phyloP scores from a whole-genome alignment of 495 filamentous ascomycete species.

The Neurospora sp. region DNA sequence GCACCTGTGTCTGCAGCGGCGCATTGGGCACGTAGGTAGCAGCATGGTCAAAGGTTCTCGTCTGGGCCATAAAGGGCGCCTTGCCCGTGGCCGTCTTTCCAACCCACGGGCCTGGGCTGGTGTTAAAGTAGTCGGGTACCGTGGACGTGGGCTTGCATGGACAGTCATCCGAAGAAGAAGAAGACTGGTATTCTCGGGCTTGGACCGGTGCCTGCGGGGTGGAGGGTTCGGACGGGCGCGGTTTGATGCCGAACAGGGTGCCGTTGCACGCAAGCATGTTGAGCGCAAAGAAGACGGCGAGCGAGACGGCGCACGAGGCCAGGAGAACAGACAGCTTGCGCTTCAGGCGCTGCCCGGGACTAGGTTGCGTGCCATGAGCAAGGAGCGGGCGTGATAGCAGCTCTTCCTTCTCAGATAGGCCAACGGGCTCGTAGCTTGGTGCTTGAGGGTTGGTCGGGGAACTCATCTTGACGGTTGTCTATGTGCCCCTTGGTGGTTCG shows the following conservation, averaged over 20 bases:
- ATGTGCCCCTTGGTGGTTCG: not conserved
- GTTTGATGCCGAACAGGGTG: slow-evolving; percentile 2
- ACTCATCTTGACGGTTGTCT: not conserved
- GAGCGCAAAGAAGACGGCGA: slow-evolving; percentile 8
- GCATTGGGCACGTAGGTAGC: slow-evolving; percentile 42
- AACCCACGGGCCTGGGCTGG: slow-evolving; percentile 30
- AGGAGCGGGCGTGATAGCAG: not conserved
- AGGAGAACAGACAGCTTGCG: not conserved
- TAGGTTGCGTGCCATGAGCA: not conserved
- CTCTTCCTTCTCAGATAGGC: slow-evolving; percentile 1
- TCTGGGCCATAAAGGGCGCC: slow-evolving; percentile 47
- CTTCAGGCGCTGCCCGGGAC: not conserved
- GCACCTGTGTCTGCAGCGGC: slow-evolving; percentile 47
- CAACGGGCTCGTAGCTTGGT: slow-evolving; percentile 6
- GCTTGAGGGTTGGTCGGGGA: not conserved
- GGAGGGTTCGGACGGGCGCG: not conserved
- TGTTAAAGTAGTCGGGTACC: slow-evolving; percentile 49
- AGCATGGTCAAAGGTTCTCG: slow-evolving; percentile 40
- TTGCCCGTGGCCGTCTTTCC: slow-evolving; percentile 49
- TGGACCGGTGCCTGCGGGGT: not conserved
- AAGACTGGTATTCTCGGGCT: not conserved
- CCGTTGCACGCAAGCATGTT: slow-evolving; percentile 7
- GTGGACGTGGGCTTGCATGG: slow-evolving; percentile 7
- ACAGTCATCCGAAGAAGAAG: not conserved
- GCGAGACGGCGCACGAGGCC: slow-evolving; percentile 3